Conservation (phyloP, 2,329 filamentous ascomycete species). For the Capronia coronata region DNA sequence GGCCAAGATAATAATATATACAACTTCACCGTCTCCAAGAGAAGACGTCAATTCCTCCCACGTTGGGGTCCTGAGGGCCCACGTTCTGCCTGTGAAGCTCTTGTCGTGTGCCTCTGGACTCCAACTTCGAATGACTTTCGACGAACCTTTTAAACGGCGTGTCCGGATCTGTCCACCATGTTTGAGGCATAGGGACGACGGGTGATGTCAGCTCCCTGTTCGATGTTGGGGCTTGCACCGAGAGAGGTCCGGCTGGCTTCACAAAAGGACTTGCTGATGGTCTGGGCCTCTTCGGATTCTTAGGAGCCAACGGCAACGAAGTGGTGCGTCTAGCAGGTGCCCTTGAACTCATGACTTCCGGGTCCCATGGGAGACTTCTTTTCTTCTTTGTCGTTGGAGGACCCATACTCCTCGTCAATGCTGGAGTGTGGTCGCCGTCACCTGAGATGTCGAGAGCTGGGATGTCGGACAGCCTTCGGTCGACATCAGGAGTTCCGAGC, state of each 20-base stretch:
- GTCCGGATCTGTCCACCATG: not conserved
- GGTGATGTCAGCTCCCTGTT: not conserved
- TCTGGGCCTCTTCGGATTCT: not conserved
- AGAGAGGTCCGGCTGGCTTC: not conserved
- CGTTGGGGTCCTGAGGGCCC: too few relatives aligned
- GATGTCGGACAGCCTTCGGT: slow-evolving; percentile 5
- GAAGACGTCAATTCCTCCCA: too few relatives aligned
- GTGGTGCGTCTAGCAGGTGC: not conserved
- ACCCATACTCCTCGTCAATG: not conserved
- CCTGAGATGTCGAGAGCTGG: not conserved
- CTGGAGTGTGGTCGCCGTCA: not conserved
- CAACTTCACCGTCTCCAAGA: too few relatives aligned
- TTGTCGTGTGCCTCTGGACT: too few relatives aligned
- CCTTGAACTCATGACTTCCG: not conserved
- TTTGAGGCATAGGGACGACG: not conserved
- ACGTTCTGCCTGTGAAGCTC: too few relatives aligned
- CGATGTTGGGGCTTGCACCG: not conserved
- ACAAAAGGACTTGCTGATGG: not conserved
- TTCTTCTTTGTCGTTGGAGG: not conserved
- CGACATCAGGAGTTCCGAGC: slow-evolving; percentile 12
- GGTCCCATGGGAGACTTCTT: not conserved
- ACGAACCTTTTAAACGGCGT: slow-evolving; percentile 6
- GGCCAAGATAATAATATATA: too few relatives aligned
- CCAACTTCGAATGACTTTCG: not conserved
- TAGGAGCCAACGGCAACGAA: not conserved